Evolutionary conservation across 2,329 filamentous ascomycete species (phyloP), one percentile per base, ranked within the genome.

Genomic region (Cladosporium cucumerinum): DNA sequence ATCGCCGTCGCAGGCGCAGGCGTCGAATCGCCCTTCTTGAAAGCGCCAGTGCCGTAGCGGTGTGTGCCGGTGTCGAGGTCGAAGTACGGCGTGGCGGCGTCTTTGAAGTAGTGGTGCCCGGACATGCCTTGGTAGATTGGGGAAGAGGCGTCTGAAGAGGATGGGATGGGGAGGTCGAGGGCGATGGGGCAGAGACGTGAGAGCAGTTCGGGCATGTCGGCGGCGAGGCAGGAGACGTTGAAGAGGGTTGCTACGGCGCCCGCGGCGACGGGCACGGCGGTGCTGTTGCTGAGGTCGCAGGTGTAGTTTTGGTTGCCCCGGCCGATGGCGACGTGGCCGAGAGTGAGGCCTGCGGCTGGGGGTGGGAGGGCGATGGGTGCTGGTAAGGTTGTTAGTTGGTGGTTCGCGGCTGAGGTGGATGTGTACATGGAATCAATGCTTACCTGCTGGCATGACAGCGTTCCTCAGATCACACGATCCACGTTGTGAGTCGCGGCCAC

Each of bases 291-390:
- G 3, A 75, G 68, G 62, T 84, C 80, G 82, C 94, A 97, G 60
- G 92, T 96, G 82, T 97, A 98, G 84, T 97, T 97, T 80, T 97
- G 89, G 8, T 91, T 95, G 66, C 94, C 94, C 52, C 92, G 89
- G 72, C 94, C 94, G 67, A 97, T 82, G 74, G 90, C 91, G 63
- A 97, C 89, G 78, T 96, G 91, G 74, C 86, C 85, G 59, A 96
- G 82, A 3, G 75, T 80, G 32, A 91, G 81, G 64, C 88, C 90
- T 7, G 80, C 69, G 0, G 86, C 79, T 16, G 87, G 86, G 8
- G 82, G 68, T 16, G 89, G 87, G 7, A 96, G 83, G 18, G 85
- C 66, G 78, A 72, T 71, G 2, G 74, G 69, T 52, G 72, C 73
- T 76, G 66, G 32, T 49, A 14, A 2, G 57, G 30, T 30, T 39